Percentiles rank a stretch among this genome's conserved stretches.
These are phyloP conservation scores for Rauvolfia tetraphylla DNA, from an alignment of 257 asterid genomes.

Conservation along the genomic window DNA sequence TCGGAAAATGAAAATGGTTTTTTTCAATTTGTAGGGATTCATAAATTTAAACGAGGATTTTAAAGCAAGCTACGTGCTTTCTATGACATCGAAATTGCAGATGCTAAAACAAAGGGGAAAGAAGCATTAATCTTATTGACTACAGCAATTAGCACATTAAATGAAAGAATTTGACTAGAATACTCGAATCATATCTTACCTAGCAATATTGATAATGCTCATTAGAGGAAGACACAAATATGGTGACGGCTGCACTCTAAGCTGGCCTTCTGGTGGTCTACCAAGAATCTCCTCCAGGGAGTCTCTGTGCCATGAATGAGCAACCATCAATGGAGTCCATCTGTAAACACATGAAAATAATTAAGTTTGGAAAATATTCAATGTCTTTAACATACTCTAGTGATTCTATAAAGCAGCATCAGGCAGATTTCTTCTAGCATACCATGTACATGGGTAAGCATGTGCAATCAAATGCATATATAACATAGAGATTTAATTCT, in stretches of 20 bases:
- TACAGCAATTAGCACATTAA: not conserved
- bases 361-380: slow-evolving; percentile 3
- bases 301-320: slow-evolving; percentile 84
- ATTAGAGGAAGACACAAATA: slow-evolving; percentile 73
- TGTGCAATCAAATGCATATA: not conserved
- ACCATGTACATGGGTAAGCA: not conserved
- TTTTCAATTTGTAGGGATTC: slow-evolving; percentile 1
- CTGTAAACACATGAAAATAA: slow-evolving; percentile 32
- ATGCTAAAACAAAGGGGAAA: not conserved
- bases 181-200: slow-evolving; percentile 38
- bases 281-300: slow-evolving; percentile 64
- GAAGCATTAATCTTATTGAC: not conserved
- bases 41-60: not conserved
- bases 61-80: not conserved
- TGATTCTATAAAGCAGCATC: slow-evolving; percentile 9
- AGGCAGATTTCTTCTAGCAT: not conserved
- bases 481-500: not conserved
- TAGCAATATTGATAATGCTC: slow-evolving; percentile 74
- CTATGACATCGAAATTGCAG: not conserved
- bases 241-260: slow-evolving; percentile 51
- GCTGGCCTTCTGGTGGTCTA: slow-evolving; percentile 42
- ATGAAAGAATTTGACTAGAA: slow-evolving; percentile 4
- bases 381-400: not conserved
- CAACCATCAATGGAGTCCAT: slow-evolving; percentile 85
- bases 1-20: not conserved